These are phyloP conservation scores for Hygrophoropsis aurantiaca DNA, from an alignment of 768 basidiomycete species.

Conservation along the genomic window DNA sequence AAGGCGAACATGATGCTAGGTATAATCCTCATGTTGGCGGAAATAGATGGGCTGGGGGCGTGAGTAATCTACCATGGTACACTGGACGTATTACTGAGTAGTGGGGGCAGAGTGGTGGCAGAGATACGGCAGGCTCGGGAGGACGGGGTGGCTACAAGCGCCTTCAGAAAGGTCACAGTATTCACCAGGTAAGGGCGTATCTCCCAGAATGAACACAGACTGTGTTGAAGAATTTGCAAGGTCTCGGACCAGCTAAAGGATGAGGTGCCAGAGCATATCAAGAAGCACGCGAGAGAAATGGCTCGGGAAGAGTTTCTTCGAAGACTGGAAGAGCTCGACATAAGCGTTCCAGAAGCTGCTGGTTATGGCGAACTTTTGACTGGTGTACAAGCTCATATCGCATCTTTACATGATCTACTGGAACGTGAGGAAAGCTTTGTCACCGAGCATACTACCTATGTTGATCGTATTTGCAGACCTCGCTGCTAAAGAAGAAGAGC, in stretches of 20 bases:
- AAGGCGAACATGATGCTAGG: slow-evolving; percentile 57
- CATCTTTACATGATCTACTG: slow-evolving; percentile 57
- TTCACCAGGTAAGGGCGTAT: slow-evolving; percentile 48
- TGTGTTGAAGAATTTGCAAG: slow-evolving; percentile 21
- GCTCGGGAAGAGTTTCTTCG: slow-evolving; percentile 61
- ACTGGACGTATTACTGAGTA: background rate
- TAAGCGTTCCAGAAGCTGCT: slow-evolving; percentile 54
- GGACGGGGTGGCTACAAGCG: slow-evolving; percentile 70
- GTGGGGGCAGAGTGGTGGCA: slow-evolving; percentile 52
- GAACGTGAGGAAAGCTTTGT: slow-evolving; percentile 49
- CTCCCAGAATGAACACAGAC: background rate
- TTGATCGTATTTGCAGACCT: slow-evolving; percentile 42
- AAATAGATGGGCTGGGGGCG: slow-evolving; percentile 66
- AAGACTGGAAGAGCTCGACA: slow-evolving; percentile 61
- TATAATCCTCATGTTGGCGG: slow-evolving; percentile 59
- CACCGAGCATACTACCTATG: background rate
- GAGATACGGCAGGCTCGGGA: slow-evolving; percentile 66
- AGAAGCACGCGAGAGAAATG: slow-evolving; percentile 65
- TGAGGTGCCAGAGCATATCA: slow-evolving; percentile 58
- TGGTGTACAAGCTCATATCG: slow-evolving; percentile 60
- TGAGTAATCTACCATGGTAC: slow-evolving; percentile 26
- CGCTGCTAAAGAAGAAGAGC: slow-evolving; percentile 66
- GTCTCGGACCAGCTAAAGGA: slow-evolving; percentile 54
- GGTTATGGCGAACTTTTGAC: slow-evolving; percentile 52
- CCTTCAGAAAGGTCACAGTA: slow-evolving; percentile 59